Percentiles rank a stretch among this genome's conserved stretches.
Conservation (phyloP, 2,329 filamentous ascomycete genomes). For the Diaporthe sp. region DNA sequence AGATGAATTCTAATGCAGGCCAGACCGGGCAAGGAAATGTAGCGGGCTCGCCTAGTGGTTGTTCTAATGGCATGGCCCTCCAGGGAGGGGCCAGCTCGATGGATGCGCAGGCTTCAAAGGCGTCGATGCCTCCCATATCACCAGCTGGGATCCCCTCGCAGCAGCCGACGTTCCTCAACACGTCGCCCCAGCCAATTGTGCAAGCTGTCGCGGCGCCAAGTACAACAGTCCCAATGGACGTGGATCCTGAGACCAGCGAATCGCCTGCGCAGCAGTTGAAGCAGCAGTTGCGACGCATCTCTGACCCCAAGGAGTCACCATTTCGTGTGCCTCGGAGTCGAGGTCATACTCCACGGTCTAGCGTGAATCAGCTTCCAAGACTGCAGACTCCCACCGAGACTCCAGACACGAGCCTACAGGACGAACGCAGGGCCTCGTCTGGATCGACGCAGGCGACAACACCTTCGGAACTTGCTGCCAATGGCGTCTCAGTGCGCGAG, state of each 20-base stretch:
- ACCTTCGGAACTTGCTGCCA: slow-evolving; percentile 40
- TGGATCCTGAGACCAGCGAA: slow-evolving; percentile 36
- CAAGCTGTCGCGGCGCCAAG: slow-evolving; percentile 33
- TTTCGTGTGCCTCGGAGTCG: slow-evolving; percentile 34
- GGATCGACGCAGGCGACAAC: slow-evolving; percentile 41
- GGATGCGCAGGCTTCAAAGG: slow-evolving; percentile 11
- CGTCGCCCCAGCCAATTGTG: slow-evolving; percentile 24
- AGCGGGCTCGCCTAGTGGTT: slow-evolving; percentile 11
- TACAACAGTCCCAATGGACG: slow-evolving; percentile 34
- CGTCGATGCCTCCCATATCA: slow-evolving; percentile 37
- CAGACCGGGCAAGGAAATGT: slow-evolving; percentile 25
- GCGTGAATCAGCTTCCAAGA: slow-evolving; percentile 36
- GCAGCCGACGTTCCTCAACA: slow-evolving; percentile 38
- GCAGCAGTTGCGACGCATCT: slow-evolving; percentile 42
- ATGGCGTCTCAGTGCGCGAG: slow-evolving; percentile 44
- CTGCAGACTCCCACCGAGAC: slow-evolving; percentile 37
- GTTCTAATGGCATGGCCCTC: background rate
- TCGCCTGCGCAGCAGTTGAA: slow-evolving; percentile 41
- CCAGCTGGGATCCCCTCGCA: slow-evolving; percentile 41
- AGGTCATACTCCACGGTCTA: slow-evolving; percentile 38
- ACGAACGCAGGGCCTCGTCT: slow-evolving; percentile 40
- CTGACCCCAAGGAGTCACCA: slow-evolving; percentile 37
- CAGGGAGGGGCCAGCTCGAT: background rate
- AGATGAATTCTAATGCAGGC: slow-evolving; percentile 35
- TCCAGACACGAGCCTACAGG: slow-evolving; percentile 12